These are phyloP conservation scores for Mortierella hygrophila DNA, from an alignment of 192 early-diverging fungal species.

Conservation along the genomic window DNA sequence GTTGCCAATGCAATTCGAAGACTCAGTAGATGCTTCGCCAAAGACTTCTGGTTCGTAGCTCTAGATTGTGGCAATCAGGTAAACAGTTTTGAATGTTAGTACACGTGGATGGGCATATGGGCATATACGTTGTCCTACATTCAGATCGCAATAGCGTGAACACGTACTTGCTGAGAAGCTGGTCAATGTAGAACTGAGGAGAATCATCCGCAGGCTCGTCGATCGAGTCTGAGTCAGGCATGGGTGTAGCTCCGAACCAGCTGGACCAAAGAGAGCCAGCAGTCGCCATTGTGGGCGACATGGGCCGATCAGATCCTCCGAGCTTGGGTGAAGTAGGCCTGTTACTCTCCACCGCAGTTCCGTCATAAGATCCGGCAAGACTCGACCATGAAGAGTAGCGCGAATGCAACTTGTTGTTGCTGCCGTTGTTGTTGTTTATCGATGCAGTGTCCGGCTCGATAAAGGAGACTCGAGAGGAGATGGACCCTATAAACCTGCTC, in stretches of 20 bases:
- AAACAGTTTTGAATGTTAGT: neutral
- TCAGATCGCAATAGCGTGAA: neutral
- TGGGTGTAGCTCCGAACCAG: conserved; percentile 38
- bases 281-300: conserved; percentile 42
- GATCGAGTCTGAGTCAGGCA: conserved; percentile 12
- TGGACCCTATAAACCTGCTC: conserved; percentile 44
- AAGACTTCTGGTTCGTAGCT: conserved; percentile 48
- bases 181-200: conserved; percentile 59
- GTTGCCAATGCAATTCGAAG: conserved; percentile 60
- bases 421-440: neutral
- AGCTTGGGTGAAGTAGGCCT: conserved; percentile 19
- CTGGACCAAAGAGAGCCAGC: conserved; percentile 47
- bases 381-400: conserved; percentile 55
- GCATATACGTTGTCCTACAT: neutral
- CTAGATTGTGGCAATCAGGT: conserved; percentile 21
- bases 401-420: conserved; percentile 28
- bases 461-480: conserved; percentile 47
- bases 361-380: conserved; percentile 42
- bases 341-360: conserved; percentile 2
- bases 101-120: neutral
- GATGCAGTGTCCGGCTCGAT: conserved; percentile 44
- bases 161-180: conserved; percentile 50
- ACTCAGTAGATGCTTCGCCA: conserved; percentile 57
- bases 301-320: conserved; percentile 29
- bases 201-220: conserved; percentile 41